Evolutionary conservation across 306 rosid species (phyloP), one percentile per base, ranked within the genome.

Genomic region (Neltuma alba): DNA sequence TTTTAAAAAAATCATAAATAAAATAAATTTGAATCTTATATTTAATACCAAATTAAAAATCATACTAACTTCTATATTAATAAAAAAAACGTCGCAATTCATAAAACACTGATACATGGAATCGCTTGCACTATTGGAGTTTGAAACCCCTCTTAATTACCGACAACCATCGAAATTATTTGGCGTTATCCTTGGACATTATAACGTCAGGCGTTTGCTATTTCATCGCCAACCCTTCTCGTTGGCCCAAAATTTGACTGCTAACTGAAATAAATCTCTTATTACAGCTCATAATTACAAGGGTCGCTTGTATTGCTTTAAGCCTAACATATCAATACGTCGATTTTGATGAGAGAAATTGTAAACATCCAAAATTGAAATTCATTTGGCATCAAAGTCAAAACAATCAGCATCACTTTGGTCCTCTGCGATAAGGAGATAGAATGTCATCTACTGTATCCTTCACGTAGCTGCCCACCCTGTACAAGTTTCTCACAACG

Each of bases 401-500:
- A 45, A 58, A 73, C 38, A 12, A 15, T 6, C 36, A 72, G 31
- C 54, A 79, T 89, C 81, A 95, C 83, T 91, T 94, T 0, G 97
- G 92, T 75, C 91, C 90, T 81, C 97, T 75, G 58, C 93, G 85
- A 60, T 87, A 87, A n/a, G 93, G 93, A 57, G 84, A 81, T 21
- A 92, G 79, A 82, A 95, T 84, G 89, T 91, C 97, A 40, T 81
- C 92, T 20, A 92, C 37, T 76, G 84, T 83, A 76, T 89, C 91
- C 83, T 90, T 92, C 41, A 92, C 78, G 55, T 85, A 83, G 89
- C 20, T 79, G 80, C 95, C 92, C 79, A 84, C 87, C 83, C 84
- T 90, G 82, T 92, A 91, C 87, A 90, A 76, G 85, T 95, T 90
- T 84, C 84, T 86, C 20, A 80, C 92, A 54, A 91, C 94, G 52